phyloP scores from a whole-genome alignment of 1,284 basidiomycete species.

The Tilletia setariae region DNA sequence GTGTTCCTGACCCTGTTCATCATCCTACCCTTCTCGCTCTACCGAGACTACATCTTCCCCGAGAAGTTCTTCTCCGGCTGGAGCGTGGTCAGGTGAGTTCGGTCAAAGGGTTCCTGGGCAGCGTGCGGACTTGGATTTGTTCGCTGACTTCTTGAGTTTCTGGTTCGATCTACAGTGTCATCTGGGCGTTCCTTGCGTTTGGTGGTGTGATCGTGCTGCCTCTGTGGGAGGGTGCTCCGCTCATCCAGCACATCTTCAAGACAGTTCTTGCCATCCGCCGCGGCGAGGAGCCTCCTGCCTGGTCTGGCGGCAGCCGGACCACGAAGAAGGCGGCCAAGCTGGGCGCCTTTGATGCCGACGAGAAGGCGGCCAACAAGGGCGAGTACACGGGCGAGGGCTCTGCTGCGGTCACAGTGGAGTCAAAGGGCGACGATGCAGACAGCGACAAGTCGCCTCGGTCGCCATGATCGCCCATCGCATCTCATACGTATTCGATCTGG shows the following conservation, averaged over 20 bases:
- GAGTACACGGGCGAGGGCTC: constrained; percentile 11
- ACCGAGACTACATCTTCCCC: constrained; percentile 50
- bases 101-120: background rate
- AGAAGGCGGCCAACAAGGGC: background rate
- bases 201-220: constrained; percentile 42
- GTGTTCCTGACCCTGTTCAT: constrained; percentile 48
- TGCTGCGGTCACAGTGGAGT: background rate
- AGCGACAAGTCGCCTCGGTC: constrained; percentile 7
- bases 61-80: constrained; percentile 48
- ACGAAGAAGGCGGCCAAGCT: background rate
- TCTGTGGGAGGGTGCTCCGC: constrained; percentile 38
- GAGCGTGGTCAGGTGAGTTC: constrained; percentile 34
- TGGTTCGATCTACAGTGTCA: constrained; percentile 19
- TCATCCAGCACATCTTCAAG: constrained; percentile 27
- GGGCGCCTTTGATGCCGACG: background rate
- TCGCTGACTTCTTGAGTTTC: background rate
- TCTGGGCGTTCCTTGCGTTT: constrained; percentile 46
- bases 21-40: constrained; percentile 51
- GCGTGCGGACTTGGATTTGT: background rate
- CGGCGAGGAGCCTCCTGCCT: background rate
- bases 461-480: constrained; percentile 9
- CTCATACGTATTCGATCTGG: no score
- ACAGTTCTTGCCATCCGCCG: background rate
- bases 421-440: background rate
- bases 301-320: background rate